These are phyloP conservation scores for Hyphodiscus sp. DNA, from an alignment of 2,329 filamentous ascomycete genomes.

Conservation along the genomic window DNA sequence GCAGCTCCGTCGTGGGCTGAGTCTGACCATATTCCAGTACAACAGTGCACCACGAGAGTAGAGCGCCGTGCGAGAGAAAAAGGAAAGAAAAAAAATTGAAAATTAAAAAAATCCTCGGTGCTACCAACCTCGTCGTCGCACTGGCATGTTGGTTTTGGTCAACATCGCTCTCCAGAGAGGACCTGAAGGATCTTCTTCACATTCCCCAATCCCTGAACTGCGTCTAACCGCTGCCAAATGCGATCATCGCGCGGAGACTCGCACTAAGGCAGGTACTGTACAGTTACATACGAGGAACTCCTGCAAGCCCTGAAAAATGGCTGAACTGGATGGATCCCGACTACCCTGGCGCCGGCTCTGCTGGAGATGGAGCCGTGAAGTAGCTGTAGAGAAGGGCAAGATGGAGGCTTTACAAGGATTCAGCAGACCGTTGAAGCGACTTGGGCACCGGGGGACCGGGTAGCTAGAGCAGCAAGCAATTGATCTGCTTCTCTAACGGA, in stretches of 20 bases:
- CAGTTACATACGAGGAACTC: constrained; percentile 13
- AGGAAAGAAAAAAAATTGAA: too few relatives aligned
- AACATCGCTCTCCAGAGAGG: neutral
- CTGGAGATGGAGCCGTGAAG: constrained; percentile 10
- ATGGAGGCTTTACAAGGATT: neutral
- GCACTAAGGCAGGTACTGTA: constrained; percentile 20
- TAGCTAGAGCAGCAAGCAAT: neutral
- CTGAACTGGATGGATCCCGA: neutral
- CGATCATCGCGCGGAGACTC: constrained; percentile 9
- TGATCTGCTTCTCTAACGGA: too few relatives aligned
- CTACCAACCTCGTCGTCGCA: neutral
- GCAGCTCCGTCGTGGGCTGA: neutral
- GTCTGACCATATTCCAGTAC: neutral
- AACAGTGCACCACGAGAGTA: too few relatives aligned
- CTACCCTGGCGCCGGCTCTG: constrained; percentile 8
- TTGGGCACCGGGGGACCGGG: neutral
- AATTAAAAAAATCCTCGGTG: neutral
- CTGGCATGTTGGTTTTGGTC: neutral
- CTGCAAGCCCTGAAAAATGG: constrained; percentile 2
- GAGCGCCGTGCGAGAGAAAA: neutral
- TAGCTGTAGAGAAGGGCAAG: neutral
- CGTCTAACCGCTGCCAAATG: constrained; percentile 4
- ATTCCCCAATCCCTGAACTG: neutral
- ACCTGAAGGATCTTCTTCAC: neutral
- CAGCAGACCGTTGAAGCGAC: neutral